These are phyloP conservation scores for Sclerotinia nivalis DNA, from an alignment of 2,329 filamentous ascomycete genomes.

Conservation along the genomic window DNA sequence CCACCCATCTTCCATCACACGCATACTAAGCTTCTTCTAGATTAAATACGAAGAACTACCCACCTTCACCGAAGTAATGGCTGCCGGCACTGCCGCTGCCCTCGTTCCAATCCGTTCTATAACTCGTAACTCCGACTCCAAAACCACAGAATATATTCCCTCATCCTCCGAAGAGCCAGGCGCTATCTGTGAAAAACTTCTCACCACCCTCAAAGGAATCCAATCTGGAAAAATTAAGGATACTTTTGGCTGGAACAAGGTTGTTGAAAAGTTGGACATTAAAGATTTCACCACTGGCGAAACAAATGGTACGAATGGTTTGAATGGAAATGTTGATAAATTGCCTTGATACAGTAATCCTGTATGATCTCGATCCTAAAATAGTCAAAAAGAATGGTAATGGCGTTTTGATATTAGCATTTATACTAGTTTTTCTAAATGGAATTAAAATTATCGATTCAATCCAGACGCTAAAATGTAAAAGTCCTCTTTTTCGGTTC, in stretches of 20 bases:
- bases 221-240: constrained; percentile 81
- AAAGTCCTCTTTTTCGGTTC: too few species aligned
- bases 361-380: neutral
- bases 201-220: constrained; percentile 78
- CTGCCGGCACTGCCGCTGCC: constrained; percentile 87
- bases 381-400: neutral
- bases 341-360: constrained; percentile 22
- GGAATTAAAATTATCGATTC: neutral
- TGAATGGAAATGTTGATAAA: constrained; percentile 26
- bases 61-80: constrained; percentile 76
- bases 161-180: constrained; percentile 67
- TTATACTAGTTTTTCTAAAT: constrained; percentile 1
- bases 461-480: too few species aligned
- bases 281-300: constrained; percentile 35
- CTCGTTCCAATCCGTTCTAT: constrained; percentile 92
- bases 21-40: constrained; percentile 41
- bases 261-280: constrained; percentile 37
- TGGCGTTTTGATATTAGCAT: constrained; percentile 1
- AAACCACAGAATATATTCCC: constrained; percentile 58
- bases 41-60: constrained; percentile 63
- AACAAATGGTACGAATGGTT: constrained; percentile 32
- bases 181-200: constrained; percentile 68
- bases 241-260: constrained; percentile 43
- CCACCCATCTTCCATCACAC: too few species aligned
- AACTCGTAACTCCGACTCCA: constrained; percentile 59